Base-by-base conservation (phyloP, 192 early-diverging fungal genomes). In the Coemansia sp. region DNA sequence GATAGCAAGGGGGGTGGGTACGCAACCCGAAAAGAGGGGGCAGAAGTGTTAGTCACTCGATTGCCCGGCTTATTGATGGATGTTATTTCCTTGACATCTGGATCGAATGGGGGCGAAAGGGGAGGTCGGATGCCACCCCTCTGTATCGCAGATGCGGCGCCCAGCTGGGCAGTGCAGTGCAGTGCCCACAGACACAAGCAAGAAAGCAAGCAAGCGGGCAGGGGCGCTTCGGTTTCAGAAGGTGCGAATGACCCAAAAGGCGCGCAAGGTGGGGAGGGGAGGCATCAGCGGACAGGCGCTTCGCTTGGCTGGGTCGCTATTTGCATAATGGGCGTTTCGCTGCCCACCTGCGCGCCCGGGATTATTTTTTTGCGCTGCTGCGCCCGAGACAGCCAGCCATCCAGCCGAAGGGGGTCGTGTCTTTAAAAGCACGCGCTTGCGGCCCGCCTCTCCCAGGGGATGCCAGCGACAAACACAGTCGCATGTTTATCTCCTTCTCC, bases 401-500 rank as follows among this genome's bases (percentile, higher is more conserved):
- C n/a, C n/a, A n/a, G n/a, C n/a, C 22, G 24, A 24, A 12, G 29
- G 30, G 4, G 6, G 50, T n/a, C 8, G 32, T 33, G 48, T 18
- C 18, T 53, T 53, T 50, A 50, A 50, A 50, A 50, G 48, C 24
- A 50, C 24, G 48, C 24, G 48, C n/a, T 53, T 35, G 40, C 54
- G 23, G 54, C 35, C 54, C 31, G 2, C 24, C 6, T 56, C 21
- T 38, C 19, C 22, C 50, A 28, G 28, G 29, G 32, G 18, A 53
- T 32, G 19, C 16, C 31, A 29, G 29, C 28, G 30, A 7, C 28
- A 53, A 53, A 35, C 28, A n/a, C 51, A 53, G 51, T 53, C 51
- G 51, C 51, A 53, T 53, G 32, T 53, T 53, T 53, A 52, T 53
- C 18, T 49, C 47, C 47, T 47, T 14, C 16, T 52, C 45, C 29